Conservation (phyloP, 2,329 filamentous ascomycete species). For the Sarocladium brachiariae region DNA sequence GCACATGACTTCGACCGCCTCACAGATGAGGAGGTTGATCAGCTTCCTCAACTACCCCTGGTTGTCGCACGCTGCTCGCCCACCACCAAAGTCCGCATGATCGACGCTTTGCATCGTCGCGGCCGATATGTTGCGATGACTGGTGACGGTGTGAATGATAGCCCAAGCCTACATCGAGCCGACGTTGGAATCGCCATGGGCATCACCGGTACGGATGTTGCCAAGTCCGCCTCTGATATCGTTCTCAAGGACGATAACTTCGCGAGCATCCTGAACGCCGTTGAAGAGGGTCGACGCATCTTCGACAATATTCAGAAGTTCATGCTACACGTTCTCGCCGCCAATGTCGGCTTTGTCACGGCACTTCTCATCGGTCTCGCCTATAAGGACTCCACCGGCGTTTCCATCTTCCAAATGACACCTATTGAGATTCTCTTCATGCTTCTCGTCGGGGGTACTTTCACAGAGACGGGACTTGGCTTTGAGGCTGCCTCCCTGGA, state of each 20-base stretch:
- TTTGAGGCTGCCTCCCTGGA: slow-evolving; percentile 62
- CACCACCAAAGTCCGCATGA: slow-evolving; percentile 67
- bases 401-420: slow-evolving; percentile 63
- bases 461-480: slow-evolving; percentile 67
- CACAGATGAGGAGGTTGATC: slow-evolving; percentile 54
- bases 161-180: slow-evolving; percentile 57
- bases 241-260: slow-evolving; percentile 67
- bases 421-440: slow-evolving; percentile 71
- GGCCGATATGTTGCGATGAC: slow-evolving; percentile 60
- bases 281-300: slow-evolving; percentile 60
- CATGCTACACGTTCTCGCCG: slow-evolving; percentile 57
- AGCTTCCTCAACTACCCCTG: slow-evolving; percentile 54
- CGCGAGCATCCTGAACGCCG: slow-evolving; percentile 32
- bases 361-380: slow-evolving; percentile 60
- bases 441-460: slow-evolving; percentile 64
- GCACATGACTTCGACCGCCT: slow-evolving; percentile 58
- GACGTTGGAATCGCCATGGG: slow-evolving; percentile 70
- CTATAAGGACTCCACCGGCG: slow-evolving; percentile 56
- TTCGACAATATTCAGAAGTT: slow-evolving; percentile 70
- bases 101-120: slow-evolving; percentile 62
- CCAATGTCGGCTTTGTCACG: slow-evolving; percentile 61
- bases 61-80: slow-evolving; percentile 67
- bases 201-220: slow-evolving; percentile 55
- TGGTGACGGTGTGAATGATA: slow-evolving; percentile 65
- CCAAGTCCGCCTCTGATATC: slow-evolving; percentile 59